Base-by-base conservation (phyloP, 2,329 filamentous ascomycete genomes). In the Cercospora brassicicola region DNA sequence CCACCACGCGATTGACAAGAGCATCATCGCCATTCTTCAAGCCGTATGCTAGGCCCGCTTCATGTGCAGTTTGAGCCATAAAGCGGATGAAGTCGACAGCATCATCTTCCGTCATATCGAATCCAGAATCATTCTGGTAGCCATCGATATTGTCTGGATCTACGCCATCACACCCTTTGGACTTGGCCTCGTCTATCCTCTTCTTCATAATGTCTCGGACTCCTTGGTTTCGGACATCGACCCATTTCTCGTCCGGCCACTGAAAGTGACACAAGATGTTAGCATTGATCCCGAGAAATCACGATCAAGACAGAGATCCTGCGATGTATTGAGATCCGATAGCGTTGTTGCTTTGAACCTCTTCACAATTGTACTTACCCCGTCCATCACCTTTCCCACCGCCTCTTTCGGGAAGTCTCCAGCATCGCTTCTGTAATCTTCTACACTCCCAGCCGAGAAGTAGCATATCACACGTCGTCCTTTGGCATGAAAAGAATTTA, bases 1-100 rank as follows among this genome's bases (percentile, higher is more conserved):
- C 82, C 59, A 90, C 85, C 5, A 87, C 83, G 2, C 77, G 70
- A 6, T 77, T 67, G 64, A 92, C 86, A 68, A 92, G 45, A 51
- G 45, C 88, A 57, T 81, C 83, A n/a, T 82, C 87, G 0, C 87
- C 88, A 74, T 92, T 92, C 80, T 92, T 92, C 65, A 92, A 82
- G 0, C 90, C 90, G 8, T 88, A 83, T 0, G 87, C 84, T 76
- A 92, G 80, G 67, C 86, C 86, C 51, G 84, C 82, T 7, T 79
- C 77, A 51, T 82, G 80, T 2, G 90, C 85, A 72, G 86, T 82
- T 20, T 78, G 73, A 4, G 88, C 84, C 15, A 92, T 84, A 77
- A 87, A 91, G 9, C 80, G 80, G 60, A 92, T 80, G 75, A 84
- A 91, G 65, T 85, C 78, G 65, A 89, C 80, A 0, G 88, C 83